phyloP scores from a whole-genome alignment of 805 yeast species.

The Saccharomycopsis javanensis region DNA sequence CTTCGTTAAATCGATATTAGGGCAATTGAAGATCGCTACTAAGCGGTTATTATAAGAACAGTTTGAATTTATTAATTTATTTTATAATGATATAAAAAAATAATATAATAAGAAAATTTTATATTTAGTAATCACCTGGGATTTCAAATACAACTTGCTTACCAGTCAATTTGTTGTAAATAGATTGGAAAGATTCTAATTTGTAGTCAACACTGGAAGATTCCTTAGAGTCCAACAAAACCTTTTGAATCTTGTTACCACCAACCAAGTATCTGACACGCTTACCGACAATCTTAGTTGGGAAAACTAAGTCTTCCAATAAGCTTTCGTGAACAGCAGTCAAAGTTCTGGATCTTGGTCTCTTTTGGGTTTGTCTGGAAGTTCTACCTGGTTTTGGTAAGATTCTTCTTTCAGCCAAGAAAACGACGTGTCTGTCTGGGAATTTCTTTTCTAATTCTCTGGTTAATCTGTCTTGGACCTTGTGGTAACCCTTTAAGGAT shows the following conservation, averaged over 20 bases:
- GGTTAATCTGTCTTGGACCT: constrained; percentile 93
- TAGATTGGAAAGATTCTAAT: constrained; percentile 98
- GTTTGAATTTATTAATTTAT: constrained; percentile 1
- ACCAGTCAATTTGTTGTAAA: constrained; percentile 97
- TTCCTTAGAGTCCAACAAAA: constrained; percentile 95
- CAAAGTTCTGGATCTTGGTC: constrained; percentile 99
- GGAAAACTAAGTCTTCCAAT: constrained; percentile 98
- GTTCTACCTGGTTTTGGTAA: constrained; percentile 98
- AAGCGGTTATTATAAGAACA: not conserved
- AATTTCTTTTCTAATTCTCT: constrained; percentile 99
- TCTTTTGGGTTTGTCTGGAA: constrained; percentile 91
- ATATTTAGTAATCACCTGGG: constrained; percentile 43
- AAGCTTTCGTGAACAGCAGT: constrained; percentile 97
- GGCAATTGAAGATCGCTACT: not conserved
- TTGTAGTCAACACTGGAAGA: constrained; percentile 95
- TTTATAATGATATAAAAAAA: not conserved
- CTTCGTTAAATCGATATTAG: not conserved
- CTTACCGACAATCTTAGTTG: constrained; percentile 98
- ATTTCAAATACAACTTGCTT: constrained; percentile 98
- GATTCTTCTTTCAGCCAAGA: constrained; percentile 99
- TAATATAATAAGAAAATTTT: not conserved
- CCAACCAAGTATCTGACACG: constrained; percentile 98
- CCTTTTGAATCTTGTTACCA: constrained; percentile 97
- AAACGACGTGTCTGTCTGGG: constrained; percentile 99
- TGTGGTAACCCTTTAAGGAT: constrained; percentile 85